These are phyloP conservation scores for Musa balbisiana DNA, from an alignment of 202 grass and related monocot species.

Conservation along the genomic window DNA sequence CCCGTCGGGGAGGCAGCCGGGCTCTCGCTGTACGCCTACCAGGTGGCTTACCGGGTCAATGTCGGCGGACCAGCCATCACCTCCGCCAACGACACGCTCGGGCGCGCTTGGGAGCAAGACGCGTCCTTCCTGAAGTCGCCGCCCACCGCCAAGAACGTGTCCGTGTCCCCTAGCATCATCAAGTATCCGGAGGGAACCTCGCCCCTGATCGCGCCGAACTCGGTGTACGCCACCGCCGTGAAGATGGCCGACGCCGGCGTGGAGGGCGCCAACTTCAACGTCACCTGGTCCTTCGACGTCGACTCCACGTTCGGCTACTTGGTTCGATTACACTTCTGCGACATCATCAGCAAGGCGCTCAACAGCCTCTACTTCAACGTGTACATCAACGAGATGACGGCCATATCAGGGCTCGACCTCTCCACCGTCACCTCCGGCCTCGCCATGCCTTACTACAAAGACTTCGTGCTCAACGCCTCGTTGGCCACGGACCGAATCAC, in stretches of 20 bases:
- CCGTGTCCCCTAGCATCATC: neutral
- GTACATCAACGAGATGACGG: neutral
- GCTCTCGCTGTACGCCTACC: neutral
- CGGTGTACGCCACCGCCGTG: conserved; percentile 1
- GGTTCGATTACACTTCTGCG: conserved; percentile 2
- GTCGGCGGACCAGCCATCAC: conserved; percentile 1
- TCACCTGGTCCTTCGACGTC: conserved; percentile 1
- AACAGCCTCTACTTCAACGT: conserved; percentile 11
- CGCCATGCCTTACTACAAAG: conserved; percentile 3
- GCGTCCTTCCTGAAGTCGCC: neutral
- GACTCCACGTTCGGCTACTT: neutral
- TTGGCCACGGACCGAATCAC: neutral
- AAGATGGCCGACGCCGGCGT: conserved; percentile 1
- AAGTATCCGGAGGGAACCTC: conserved; percentile 5
- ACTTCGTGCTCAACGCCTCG: conserved; percentile 3
- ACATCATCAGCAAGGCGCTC: conserved; percentile 4
- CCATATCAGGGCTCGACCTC: conserved; percentile 3
- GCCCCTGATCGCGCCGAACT: conserved; percentile 1
- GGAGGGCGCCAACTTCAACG: neutral
- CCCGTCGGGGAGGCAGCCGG: neutral
- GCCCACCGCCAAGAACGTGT: neutral
- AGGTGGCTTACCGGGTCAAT: conserved; percentile 3
- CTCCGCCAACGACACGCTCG: conserved; percentile 15
- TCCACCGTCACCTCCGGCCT: conserved; percentile 7
- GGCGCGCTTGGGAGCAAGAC: neutral